Base-by-base conservation (phyloP, 176 grass and related monocot species). In the Rhynchospora pubera region DNA sequence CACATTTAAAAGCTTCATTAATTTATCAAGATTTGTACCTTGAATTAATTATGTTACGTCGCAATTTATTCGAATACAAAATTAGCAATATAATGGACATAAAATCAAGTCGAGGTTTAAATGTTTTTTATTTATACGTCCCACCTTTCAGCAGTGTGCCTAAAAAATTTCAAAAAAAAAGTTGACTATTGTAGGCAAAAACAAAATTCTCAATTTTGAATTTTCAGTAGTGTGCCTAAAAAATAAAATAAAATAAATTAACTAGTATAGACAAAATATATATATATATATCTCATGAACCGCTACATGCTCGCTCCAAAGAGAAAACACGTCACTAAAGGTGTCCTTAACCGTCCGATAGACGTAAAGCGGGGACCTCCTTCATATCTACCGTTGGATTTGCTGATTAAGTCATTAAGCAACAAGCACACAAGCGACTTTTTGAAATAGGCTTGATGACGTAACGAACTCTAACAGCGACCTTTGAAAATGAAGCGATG, bases 311-410 rank as follows among this genome's bases (percentile, higher is more conserved):
- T 59, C 7, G 34, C 34, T 39, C 34, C 34, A 59, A 21, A 28
- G 57, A 14, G n/a, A 11, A 1, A 80, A 47, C 78, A 64, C 78
- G 78, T 80, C 78, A 26, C 34, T 63, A 3, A 30, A 23, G 78
- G 39, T 80, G 57, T 14, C 18, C 32, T 80, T 9, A 26, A 6
- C 78, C 78, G 78, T 80, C 39, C 57, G 58, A 80, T 80, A n/a
- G 32, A 63, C 8, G 14, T n/a, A 48, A 44, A 64, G 10, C 57
- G 24, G 10, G 16, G 39, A 75, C 11, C 44, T 10, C 21, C 50
- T 6, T 51, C 42, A 0, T 13, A 60, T 80, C 57, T 14, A 44
- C 78, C 16, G 58, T 80, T 62, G 58, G 58, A 80, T 63, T 23
- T 80, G 78, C 13, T 23, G 34, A 24, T 7, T 23, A 22, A 39